Conservation (phyloP, 257 asterid genomes). For the Solanum virginianum region DNA sequence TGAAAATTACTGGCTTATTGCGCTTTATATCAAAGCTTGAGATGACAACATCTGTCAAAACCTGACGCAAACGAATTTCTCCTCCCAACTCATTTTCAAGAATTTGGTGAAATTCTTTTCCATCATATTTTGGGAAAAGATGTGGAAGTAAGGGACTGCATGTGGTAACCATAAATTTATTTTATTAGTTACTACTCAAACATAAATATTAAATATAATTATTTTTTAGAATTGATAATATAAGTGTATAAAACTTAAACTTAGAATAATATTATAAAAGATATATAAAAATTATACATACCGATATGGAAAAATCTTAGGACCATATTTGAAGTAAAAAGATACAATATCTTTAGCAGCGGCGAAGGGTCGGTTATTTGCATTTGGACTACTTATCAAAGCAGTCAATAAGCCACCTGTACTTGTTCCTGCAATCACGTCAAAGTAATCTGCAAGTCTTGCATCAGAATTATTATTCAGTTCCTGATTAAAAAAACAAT, state of each 20-base stretch:
- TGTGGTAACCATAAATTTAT: too few species aligned
- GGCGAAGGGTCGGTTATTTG: neutral
- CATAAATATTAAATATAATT: too few species aligned
- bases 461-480: neutral
- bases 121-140: neutral
- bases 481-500: neutral
- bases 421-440: too few species aligned
- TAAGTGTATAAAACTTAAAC: too few species aligned
- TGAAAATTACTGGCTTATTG: slow-evolving; percentile 40
- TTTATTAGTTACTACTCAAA: too few species aligned
- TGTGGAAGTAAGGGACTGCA: too few species aligned
- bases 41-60: slow-evolving; percentile 37
- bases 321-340: slow-evolving; percentile 30
- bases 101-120: neutral
- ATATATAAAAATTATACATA: too few species aligned
- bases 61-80: slow-evolving; percentile 23
- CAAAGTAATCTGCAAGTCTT: too few species aligned
- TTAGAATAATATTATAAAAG: neutral
- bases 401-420: too few species aligned
- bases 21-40: slow-evolving; percentile 26
- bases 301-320: slow-evolving; percentile 26
- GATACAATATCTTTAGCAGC: slow-evolving; percentile 45
- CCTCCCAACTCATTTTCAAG: slow-evolving; percentile 13
- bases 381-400: too few species aligned
- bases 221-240: too few species aligned